Percentiles rank a stretch among this genome's conserved stretches.
Conservation (phyloP, 73 alveolate species). For the Paramecium primaurelia region DNA sequence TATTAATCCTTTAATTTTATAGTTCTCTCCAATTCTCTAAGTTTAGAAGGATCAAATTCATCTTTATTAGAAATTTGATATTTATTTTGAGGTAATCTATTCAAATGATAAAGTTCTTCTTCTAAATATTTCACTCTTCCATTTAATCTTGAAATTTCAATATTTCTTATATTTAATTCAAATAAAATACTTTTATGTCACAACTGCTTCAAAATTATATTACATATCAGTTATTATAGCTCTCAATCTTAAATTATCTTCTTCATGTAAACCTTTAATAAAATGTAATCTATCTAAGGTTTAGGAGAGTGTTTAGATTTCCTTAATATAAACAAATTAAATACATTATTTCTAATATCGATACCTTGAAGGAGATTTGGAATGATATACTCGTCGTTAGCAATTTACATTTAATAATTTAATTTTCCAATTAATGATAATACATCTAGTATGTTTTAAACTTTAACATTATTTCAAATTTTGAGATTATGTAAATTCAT, state of each 20-base stretch:
- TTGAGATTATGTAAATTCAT: neutral
- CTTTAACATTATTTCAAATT: neutral
- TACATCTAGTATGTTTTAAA: neutral
- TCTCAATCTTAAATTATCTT: constrained; percentile 36
- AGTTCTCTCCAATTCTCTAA: constrained; percentile 8
- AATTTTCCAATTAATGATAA: neutral
- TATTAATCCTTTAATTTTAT: neutral
- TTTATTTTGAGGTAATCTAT: constrained; percentile 25
- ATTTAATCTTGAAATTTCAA: neutral
- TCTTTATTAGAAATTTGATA: neutral
- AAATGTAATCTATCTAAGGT: constrained; percentile 38
- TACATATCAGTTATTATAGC: constrained; percentile 34
- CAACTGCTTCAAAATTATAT: constrained; percentile 32
- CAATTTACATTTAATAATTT: neutral
- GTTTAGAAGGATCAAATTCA: constrained; percentile 39
- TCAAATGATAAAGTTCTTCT: constrained; percentile 36
- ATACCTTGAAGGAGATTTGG: constrained; percentile 14
- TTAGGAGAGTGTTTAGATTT: neutral
- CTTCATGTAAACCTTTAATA: constrained; percentile 37
- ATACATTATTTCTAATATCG: neutral
- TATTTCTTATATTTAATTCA: neutral
- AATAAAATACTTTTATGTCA: neutral
- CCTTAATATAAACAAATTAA: neutral
- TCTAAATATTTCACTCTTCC: constrained; percentile 45
- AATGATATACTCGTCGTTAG: neutral